Base-by-base conservation (phyloP, 352 stramenopile genomes). In the Pythium sukuiense region DNA sequence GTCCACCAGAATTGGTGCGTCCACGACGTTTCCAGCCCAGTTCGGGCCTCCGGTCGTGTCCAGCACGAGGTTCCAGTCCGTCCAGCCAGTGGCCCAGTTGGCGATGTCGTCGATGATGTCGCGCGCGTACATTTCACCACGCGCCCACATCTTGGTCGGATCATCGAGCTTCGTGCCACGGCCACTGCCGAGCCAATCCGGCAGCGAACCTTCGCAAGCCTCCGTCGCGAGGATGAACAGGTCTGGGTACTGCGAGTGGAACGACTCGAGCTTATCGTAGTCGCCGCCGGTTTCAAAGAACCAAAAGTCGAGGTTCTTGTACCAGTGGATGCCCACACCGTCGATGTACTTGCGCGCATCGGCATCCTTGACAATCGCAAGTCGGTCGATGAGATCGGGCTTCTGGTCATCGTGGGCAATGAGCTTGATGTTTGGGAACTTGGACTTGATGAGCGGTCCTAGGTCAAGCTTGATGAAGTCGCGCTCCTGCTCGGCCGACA, bases 381-480 rank as follows among this genome's bases (percentile, higher is more conserved):
- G 65, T 18, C 83, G 83, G 35, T 78, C 71, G 12, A 77, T 37
- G 11, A 94, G 67, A 29, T 69, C 35, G n/a, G 79, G 78, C 59
- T 93, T 96, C 54, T 97, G 88, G 70, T 96, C 85, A 57, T 96
- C 89, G 39, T 88, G 74, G 18, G 82, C 77, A 29, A 97, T 90
- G 58, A 97, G 85, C 67, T 93, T 89, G 32, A 96, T 45, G 26
- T 90, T 70, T 7, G 88, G 87, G 55, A 92, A 85, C 43, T 91
- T 77, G 24, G 43, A 41, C 43, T 78, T 72, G 46, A 97, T 60
- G 14, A 76, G 62, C 18, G 88, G 89, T 0, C 88, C 88, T 11
- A 97, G 70, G 61, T 92, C 73, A 11, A 81, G 57, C 57, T 92
- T 86, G 59, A 95, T 76, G 58, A 92, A 96, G 63, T 81, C 76